These are phyloP conservation scores for Boletus reticuloceps DNA, from an alignment of 768 basidiomycete species.

Conservation along the genomic window DNA sequence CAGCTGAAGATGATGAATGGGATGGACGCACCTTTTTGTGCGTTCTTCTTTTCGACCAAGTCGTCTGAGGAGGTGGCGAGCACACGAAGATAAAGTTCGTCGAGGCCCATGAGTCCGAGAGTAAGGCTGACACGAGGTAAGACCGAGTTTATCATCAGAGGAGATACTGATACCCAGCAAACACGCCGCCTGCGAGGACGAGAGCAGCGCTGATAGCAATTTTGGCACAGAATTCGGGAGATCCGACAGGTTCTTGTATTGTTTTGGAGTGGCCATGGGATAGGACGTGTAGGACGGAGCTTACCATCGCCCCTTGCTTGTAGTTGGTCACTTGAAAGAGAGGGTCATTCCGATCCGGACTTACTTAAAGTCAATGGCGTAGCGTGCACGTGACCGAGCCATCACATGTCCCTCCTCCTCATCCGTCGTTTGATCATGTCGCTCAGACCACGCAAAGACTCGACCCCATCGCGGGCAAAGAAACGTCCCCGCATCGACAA, in stretches of 20 bases:
- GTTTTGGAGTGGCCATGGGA: background rate
- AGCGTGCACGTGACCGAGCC: no score
- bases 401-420: no score
- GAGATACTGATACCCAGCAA: constrained; percentile 65
- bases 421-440: no score
- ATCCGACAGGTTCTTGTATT: constrained; percentile 37
- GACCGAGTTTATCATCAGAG: background rate
- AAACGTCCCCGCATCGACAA: constrained; percentile 29
- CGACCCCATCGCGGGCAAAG: background rate
- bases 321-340: background rate
- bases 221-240: constrained; percentile 74
- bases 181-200: constrained; percentile 85
- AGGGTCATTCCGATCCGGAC: background rate
- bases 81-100: constrained; percentile 87
- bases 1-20: background rate
- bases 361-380: background rate
- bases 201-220: constrained; percentile 62
- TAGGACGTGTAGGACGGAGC: background rate
- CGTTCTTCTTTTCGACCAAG: constrained; percentile 61
- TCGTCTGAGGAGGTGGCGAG: constrained; percentile 81
- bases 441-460: no score
- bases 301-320: constrained; percentile 13
- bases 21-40: constrained; percentile 53
- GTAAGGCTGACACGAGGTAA: constrained; percentile 56
- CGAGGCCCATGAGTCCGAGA: constrained; percentile 90